Evolutionary conservation across 1,284 basidiomycete genomes (phyloP), one percentile per base, ranked within the genome.

Genomic region (Mycena sp.): DNA sequence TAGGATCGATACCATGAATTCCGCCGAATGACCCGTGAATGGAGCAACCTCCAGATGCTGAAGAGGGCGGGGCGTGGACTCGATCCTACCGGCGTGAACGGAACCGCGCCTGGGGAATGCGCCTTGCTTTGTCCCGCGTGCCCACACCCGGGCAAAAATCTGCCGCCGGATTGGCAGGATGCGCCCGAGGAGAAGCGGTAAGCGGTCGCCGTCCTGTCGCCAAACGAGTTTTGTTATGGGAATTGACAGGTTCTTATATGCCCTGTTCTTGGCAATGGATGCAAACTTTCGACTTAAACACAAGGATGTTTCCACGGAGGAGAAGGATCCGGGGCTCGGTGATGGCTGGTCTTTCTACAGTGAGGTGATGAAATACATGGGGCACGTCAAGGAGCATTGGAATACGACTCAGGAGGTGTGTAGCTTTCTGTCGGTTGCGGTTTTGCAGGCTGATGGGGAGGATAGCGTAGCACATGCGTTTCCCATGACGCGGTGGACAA

Each of bases 331-430:
- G 11, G 64, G 68, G 10, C 57, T 73, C 1, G 64, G 53, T 35
- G 46, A 68, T n/a, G 72, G 73, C 0, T 71, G 59, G 63, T 60
- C 72, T 23, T 75, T 72, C 49, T 69, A 72, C 49, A 69, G 71
- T 14, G 65, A 69, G 23, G 64, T 71, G 14, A 48, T 30, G 10
- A 29, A 57, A 19, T 76, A 69, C 58, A 67, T 70, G 59, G 53
- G 23, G 14, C 67, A 71, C 57, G 58, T 75, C 6, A 53, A 59
- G 30, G 58, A 55, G 16, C 64, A 68, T 52, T 46, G 55, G 25
- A 55, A 62, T 35, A 25, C 23, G 44, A 16, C 23, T 9, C 46
- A 59, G 26, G 25, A 43, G 17, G 55, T 58, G 28, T 6, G 32
- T 35, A 14, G 14, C 9, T 9, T 35, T 7, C 40, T 9, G 21